Conservation (phyloP, 2,329 filamentous ascomycete genomes). For the Clonostachys chloroleuca region DNA sequence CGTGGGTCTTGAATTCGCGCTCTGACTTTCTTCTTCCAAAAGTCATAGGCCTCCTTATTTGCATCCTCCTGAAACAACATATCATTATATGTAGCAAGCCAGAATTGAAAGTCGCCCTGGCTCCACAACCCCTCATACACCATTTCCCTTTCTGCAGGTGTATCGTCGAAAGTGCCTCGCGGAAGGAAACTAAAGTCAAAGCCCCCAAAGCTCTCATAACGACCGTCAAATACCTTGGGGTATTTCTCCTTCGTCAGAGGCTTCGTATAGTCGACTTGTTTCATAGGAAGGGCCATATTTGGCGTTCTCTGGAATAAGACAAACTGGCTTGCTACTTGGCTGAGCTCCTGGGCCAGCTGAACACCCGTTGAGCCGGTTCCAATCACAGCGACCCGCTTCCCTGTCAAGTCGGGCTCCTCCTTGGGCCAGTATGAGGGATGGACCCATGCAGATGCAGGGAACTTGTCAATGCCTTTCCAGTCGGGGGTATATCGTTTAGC, state of each 20-base stretch:
- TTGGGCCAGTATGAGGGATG: conserved; percentile 1
- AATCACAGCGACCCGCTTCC: conserved; percentile 58
- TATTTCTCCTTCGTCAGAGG: too few relatives aligned
- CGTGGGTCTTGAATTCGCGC: conserved; percentile 36
- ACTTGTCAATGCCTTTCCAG: conserved; percentile 15
- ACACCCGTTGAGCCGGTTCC: conserved; percentile 63
- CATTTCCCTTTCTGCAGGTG: conserved; percentile 32
- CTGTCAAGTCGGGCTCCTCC: conserved; percentile 32
- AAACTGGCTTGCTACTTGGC: neutral
- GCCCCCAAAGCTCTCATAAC: neutral
- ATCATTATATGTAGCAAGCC: conserved; percentile 40
- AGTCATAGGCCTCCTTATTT: conserved; percentile 40
- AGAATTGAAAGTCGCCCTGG: conserved; percentile 40
- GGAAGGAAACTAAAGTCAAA: conserved; percentile 1
- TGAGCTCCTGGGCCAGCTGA: conserved; percentile 24
- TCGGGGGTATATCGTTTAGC: conserved; percentile 30
- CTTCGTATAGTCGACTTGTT: conserved; percentile 30
- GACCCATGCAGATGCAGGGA: neutral
- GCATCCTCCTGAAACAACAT: conserved; percentile 30
- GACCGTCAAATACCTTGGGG: conserved; percentile 8
- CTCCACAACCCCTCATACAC: conserved; percentile 37
- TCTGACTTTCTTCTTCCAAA: conserved; percentile 39
- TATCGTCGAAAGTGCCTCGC: conserved; percentile 5
- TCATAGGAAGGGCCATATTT: conserved; percentile 55
- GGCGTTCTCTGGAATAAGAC: conserved; percentile 18